These are phyloP conservation scores for Hibiscus trionum DNA, from an alignment of 345 rosid genomes.

Conservation along the genomic window DNA sequence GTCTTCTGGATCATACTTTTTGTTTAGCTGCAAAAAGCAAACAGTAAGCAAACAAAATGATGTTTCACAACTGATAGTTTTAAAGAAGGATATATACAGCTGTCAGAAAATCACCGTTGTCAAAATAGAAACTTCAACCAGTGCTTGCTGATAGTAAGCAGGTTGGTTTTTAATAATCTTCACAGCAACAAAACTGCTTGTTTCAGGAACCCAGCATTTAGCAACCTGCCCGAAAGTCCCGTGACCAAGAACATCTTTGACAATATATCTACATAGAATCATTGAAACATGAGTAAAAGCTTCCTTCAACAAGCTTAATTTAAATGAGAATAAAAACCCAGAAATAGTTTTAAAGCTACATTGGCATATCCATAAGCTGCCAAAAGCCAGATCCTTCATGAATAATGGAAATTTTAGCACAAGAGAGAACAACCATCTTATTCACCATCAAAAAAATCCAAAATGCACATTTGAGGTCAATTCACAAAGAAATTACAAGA, in stretches of 20 bases:
- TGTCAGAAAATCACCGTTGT: constrained; percentile 52
- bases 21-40: constrained; percentile 62
- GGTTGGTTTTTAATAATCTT: constrained; percentile 97
- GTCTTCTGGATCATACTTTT: constrained; percentile 95
- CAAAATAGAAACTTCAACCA: constrained; percentile 97
- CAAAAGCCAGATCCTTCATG: constrained; percentile 16
- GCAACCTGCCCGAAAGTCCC: constrained; percentile 99
- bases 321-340: constrained; percentile 10
- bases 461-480: neutral
- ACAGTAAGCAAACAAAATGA: constrained; percentile 11
- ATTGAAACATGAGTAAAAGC: constrained; percentile 20
- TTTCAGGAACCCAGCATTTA: constrained; percentile 84
- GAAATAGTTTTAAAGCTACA: neutral
- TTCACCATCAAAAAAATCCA: neutral
- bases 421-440: neutral
- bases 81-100: constrained; percentile 6
- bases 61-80: constrained; percentile 2
- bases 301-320: constrained; percentile 4
- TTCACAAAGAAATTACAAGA: neutral
- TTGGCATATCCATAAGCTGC: constrained; percentile 14
- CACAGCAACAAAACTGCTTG: constrained; percentile 69
- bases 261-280: constrained; percentile 61
- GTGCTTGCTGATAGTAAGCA: constrained; percentile 96
- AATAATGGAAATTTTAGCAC: neutral
- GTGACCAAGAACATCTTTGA: constrained; percentile 98